phyloP scores from a whole-genome alignment of 169 alveolate genomes.

The Miamiensis avidus region DNA sequence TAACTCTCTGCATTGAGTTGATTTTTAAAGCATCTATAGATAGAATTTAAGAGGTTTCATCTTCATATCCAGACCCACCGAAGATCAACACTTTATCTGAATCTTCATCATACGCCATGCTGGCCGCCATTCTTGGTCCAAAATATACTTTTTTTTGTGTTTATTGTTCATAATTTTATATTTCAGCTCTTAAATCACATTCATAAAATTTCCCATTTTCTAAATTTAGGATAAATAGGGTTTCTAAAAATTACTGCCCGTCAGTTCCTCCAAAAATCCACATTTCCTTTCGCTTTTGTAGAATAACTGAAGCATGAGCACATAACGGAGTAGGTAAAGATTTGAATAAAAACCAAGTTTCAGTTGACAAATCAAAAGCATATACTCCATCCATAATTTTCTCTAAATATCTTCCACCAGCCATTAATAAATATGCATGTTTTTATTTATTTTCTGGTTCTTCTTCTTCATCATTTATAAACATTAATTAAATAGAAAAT shows the following conservation, averaged over 20 bases:
- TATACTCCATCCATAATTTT: conserved; percentile 7
- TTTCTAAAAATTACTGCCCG: conserved; percentile 13
- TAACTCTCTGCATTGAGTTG: not conserved
- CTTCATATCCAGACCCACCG: conserved; percentile 15
- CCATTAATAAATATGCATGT: not conserved
- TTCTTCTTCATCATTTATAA: not conserved
- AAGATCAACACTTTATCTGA: not conserved
- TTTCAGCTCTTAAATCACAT: conserved; percentile 1
- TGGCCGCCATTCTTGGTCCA: conserved; percentile 22
- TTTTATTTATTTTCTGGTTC: not conserved
- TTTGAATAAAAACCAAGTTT: not conserved
- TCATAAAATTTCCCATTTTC: conserved; percentile 9
- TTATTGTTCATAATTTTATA: no score
- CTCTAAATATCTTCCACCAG: conserved; percentile 20
- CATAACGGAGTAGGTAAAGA: conserved; percentile 5
- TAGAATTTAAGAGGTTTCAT: conserved; percentile 9
- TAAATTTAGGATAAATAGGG: not conserved
- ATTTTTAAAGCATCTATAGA: conserved; percentile 1
- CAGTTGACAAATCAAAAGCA: not conserved
- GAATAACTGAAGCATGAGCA: conserved; percentile 16
- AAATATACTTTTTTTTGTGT: not conserved
- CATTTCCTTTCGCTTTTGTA: conserved; percentile 1
- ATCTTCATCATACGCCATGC: conserved; percentile 9
- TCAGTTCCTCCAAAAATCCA: conserved; percentile 28
- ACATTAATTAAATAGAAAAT: no score